These are phyloP conservation scores for Dipteronia sinensis DNA, from an alignment of 345 rosid genomes.

Conservation along the genomic window DNA sequence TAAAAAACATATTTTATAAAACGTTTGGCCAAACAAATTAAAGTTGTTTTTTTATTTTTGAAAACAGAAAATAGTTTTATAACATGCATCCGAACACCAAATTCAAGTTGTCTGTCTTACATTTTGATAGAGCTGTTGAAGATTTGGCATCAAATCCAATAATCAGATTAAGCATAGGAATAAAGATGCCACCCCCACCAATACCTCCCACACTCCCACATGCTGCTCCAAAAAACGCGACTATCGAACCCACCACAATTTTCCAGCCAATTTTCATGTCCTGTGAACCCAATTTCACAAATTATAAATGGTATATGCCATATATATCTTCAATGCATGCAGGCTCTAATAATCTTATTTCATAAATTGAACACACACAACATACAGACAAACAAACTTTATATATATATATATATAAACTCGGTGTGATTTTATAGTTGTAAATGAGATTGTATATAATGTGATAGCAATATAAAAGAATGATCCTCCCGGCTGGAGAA, in stretches of 20 bases:
- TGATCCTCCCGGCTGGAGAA: too few relatives aligned
- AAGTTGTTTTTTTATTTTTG: too few relatives aligned
- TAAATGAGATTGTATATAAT: too few relatives aligned
- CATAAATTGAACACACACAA: not conserved
- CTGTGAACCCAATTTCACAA: conserved; percentile 25
- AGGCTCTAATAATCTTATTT: not conserved
- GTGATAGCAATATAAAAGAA: too few relatives aligned
- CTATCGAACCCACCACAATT: conserved; percentile 41
- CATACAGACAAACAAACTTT: not conserved
- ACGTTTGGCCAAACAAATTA: too few relatives aligned
- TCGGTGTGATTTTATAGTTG: too few relatives aligned
- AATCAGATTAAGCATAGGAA: conserved; percentile 52
- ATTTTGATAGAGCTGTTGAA: conserved; percentile 51
- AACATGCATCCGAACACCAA: conserved; percentile 13
- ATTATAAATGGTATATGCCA: not conserved
- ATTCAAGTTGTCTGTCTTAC: conserved; percentile 23
- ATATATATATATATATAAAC: too few relatives aligned
- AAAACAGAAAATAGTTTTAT: too few relatives aligned
- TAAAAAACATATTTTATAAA: too few relatives aligned
- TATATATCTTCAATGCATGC: not conserved
- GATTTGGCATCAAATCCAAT: conserved; percentile 58
- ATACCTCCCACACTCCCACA: conserved; percentile 56
- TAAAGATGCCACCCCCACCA: conserved; percentile 57
- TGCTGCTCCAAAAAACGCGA: conserved; percentile 57
- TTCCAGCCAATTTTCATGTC: conserved; percentile 40